Base-by-base conservation (phyloP, 176 grass and related monocot species). In the Miscanthus lutarioriparius region DNA sequence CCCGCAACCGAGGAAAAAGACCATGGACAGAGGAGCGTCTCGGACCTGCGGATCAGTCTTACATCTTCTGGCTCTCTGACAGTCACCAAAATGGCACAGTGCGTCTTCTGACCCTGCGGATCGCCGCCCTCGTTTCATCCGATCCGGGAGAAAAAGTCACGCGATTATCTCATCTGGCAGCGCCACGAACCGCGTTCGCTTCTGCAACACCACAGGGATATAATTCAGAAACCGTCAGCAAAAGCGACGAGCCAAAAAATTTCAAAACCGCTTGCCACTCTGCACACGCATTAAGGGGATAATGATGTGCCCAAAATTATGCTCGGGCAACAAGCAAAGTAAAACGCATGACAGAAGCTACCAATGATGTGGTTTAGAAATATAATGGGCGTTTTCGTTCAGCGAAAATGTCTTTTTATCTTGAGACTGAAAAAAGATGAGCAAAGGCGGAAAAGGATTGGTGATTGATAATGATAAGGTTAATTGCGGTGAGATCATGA, bases 111-210 rank as follows among this genome's bases (percentile, higher is more conserved):
- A 36, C 35, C 35, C 35, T 36, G 35, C 35, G 35, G 35, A 5
- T 20, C 30, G 19, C 17, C n/a, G 25, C 45, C 2, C 20, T 43
- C 67, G n/a, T 20, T 59, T 71, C 68, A 25, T 45, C 32, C 11
- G 3, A 0, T 15, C 8, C 43, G 7, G 40, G 26, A 17, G 67
- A 47, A 14, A 1, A 63, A 20, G 15, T 94, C 91, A 92, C 7
- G 87, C 87, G 83, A 96, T 92, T 51, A 92, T 90, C 89, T 92
- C 91, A 8, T 96, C 94, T 77, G 94, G 91, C 64, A 94, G 51
- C 56, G 87, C 89, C 35, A 88, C 75, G 70, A 97, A 97, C 67
- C 94, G 90, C 59, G 94, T 89, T 66, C 71, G 90, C 85, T 88
- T 97, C 94, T 97, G 89, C 40, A 86, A 90, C 43, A 90, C 72